These are phyloP conservation scores for Kickxella alabastrina DNA, from an alignment of 192 early-diverging fungal genomes.

Conservation along the genomic window DNA sequence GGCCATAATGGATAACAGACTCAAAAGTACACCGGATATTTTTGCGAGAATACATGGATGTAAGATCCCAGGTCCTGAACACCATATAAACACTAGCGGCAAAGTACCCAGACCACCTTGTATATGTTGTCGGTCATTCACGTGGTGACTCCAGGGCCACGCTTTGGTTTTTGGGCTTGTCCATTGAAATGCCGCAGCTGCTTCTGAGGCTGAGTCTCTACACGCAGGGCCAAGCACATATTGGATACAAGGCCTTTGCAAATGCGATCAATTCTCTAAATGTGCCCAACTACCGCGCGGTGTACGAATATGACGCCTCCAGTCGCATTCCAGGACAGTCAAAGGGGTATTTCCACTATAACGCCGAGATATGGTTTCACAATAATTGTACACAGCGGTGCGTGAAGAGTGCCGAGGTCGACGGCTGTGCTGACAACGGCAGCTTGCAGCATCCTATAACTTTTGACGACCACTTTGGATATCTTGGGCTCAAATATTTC, in stretches of 20 bases:
- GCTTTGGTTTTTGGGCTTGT: slow-evolving; percentile 28
- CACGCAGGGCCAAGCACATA: slow-evolving; percentile 46
- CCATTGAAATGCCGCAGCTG: slow-evolving; percentile 10
- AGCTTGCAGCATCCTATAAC: slow-evolving; percentile 6
- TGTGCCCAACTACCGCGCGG: slow-evolving; percentile 26
- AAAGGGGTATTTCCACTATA: slow-evolving; percentile 34
- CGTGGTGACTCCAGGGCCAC: slow-evolving; percentile 44
- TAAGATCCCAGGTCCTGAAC: slow-evolving; percentile 10
- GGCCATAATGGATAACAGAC: slow-evolving; percentile 19
- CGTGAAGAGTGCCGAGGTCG: slow-evolving; percentile 5
- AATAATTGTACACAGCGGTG: slow-evolving; percentile 22
- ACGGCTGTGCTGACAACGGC: slow-evolving; percentile 17
- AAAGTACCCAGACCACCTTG: slow-evolving; percentile 33
- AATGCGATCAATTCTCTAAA: slow-evolving; percentile 18
- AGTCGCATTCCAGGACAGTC: slow-evolving; percentile 20
- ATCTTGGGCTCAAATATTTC: slow-evolving; percentile 35
- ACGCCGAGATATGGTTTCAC: slow-evolving; percentile 39
- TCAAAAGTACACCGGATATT: slow-evolving; percentile 47
- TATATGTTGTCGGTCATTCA: slow-evolving; percentile 44
- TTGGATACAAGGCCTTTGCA: slow-evolving; percentile 40
- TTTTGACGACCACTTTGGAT: slow-evolving; percentile 20
- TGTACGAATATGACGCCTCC: slow-evolving; percentile 40
- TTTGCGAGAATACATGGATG: slow-evolving; percentile 29
- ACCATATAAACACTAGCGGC: slow-evolving; percentile 5
- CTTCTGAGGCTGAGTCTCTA: slow-evolving; percentile 18